phyloP scores from a whole-genome alignment of 352 stramenopile genomes.

The Globisporangium parvum region DNA sequence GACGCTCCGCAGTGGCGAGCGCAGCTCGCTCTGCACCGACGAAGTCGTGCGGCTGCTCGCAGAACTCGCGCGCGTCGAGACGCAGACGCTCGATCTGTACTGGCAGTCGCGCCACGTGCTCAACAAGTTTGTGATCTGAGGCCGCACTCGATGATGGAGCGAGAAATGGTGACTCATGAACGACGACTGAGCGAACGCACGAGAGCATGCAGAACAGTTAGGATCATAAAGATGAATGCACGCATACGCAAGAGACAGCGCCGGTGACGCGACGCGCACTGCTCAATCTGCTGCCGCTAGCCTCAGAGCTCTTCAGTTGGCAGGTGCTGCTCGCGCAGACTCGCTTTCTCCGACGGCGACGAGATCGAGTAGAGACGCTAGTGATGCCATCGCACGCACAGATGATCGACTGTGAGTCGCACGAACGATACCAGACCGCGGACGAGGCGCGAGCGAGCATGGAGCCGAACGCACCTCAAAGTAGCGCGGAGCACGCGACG shows the following conservation, averaged over 20 bases:
- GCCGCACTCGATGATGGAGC: not conserved
- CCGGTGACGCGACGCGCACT: too few species aligned
- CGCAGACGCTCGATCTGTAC: constrained; percentile 42
- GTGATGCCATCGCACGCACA: not conserved
- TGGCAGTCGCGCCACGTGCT: constrained; percentile 40
- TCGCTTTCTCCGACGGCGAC: constrained; percentile 61
- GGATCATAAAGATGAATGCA: not conserved
- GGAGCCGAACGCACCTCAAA: constrained; percentile 50
- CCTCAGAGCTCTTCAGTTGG: constrained; percentile 53
- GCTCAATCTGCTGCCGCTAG: too few species aligned
- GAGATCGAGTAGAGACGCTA: constrained; percentile 70
- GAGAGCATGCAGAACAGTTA: not conserved
- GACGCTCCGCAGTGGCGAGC: constrained; percentile 23
- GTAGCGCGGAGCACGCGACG: constrained; percentile 57
- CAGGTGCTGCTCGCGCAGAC: constrained; percentile 50
- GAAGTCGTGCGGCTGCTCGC: constrained; percentile 41
- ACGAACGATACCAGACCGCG: not conserved
- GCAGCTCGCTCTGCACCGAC: constrained; percentile 28
- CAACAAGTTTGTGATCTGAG: constrained; percentile 38
- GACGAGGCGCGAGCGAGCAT: not conserved
- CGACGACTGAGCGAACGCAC: not conserved
- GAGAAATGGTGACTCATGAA: not conserved
- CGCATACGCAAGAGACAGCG: not conserved
- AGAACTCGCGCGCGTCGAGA: constrained; percentile 32
- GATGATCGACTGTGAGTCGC: not conserved